Base-by-base conservation (phyloP, 2,329 filamentous ascomycete genomes). In the Arthrobotrys entomopaga region DNA sequence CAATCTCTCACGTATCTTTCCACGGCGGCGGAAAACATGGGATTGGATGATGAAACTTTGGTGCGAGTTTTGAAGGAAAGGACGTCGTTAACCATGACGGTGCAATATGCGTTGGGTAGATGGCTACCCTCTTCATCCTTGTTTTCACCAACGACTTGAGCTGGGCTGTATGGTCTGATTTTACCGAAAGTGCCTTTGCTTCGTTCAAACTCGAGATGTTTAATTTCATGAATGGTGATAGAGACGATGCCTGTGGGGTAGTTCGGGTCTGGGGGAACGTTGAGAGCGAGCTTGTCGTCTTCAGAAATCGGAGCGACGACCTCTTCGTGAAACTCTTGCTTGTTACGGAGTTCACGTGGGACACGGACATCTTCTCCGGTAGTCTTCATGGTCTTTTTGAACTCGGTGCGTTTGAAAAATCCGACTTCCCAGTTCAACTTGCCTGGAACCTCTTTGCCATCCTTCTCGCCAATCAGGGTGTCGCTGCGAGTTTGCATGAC, bases 391-490 rank as follows among this genome's bases (percentile, higher is more conserved):
- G 92, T 92, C 76, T 89, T 88, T 63, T 94, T 87, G 83, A 97
- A 93, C 77, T 93, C 88, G 0, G 93, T 92, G 83, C 97, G 97
- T 78, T 90, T 89, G 78, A 97, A 98, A 83, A 91, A 98, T 5
- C 94, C 95, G 53, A 98, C 92, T 81, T 97, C 94, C 94, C 94
- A 98, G 80, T 96, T 89, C 43, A 99, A 86, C 80, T 97, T 90
- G 26, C 95, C 94, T 0, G 95, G 95, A 93, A 98, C 98, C 57
- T 87, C 87, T 77, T 88, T 94, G 11, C 90, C 92, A 20, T 91
- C 89, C 78, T 95, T 90, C 83, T 96, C 88, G 10, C 94, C 94
- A 26, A 87, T 85, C 0, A 98, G 87, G 78, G 90, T 93, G 0
- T 93, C 97, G 6, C 91, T 86, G 78, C 97, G 92, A 3, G 91